Percentiles rank a stretch among this genome's conserved stretches.
phyloP scores from a whole-genome alignment of 1,284 basidiomycete species.

The Fomitopsis palustris region DNA sequence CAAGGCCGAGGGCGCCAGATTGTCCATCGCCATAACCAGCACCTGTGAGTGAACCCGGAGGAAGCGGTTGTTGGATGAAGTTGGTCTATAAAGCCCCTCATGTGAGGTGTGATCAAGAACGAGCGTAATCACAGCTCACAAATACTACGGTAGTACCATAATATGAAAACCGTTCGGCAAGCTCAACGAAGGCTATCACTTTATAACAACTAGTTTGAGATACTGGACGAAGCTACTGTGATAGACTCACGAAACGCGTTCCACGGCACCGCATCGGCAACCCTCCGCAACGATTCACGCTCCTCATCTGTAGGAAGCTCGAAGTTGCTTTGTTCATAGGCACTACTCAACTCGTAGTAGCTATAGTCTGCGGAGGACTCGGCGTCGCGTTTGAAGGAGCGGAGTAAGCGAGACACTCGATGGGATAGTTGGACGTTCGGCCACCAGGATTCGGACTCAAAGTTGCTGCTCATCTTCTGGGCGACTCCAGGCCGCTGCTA shows the following conservation, averaged over 20 bases:
- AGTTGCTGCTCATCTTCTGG: neutral
- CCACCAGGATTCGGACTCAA: neutral
- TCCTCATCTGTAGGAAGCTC: constrained; percentile 74
- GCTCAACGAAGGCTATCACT: constrained; percentile 71
- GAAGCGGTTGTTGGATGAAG: constrained; percentile 70
- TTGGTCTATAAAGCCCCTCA: constrained; percentile 46
- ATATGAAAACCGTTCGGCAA: constrained; percentile 74
- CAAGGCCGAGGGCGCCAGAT: constrained; percentile 69
- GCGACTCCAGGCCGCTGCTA: no score
- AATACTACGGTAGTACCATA: constrained; percentile 68
- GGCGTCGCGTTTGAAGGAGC: neutral
- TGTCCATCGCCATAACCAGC: constrained; percentile 51
- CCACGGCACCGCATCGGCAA: constrained; percentile 65
- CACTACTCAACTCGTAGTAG: constrained; percentile 34
- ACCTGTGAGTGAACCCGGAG: constrained; percentile 63
- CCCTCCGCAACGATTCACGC: constrained; percentile 51
- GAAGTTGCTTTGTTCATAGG: constrained; percentile 45
- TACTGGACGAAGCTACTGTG: no score
- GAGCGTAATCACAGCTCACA: constrained; percentile 35
- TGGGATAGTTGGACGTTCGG: neutral
- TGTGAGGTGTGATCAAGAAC: neutral
- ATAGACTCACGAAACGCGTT: constrained; percentile 56
- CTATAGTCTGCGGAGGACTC: constrained; percentile 1
- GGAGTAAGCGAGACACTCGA: neutral
- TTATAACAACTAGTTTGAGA: no score